These are phyloP conservation scores for Trebouxiophyceae sp. DNA, from an alignment of 163 green algal species.

Conservation along the genomic window DNA sequence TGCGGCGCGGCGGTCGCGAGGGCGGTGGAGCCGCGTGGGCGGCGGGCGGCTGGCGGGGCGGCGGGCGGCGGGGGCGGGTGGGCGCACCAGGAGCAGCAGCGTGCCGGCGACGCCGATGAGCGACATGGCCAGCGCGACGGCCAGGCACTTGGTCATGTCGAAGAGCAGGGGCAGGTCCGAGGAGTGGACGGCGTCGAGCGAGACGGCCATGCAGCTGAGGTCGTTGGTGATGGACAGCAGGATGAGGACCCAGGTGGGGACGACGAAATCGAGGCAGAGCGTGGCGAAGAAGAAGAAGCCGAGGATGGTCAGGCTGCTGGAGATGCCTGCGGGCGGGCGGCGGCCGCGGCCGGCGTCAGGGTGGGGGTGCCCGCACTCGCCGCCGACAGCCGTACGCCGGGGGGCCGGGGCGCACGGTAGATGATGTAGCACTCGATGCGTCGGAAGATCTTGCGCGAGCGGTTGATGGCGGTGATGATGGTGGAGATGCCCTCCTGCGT, in stretches of 20 bases:
- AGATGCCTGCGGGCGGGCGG: too few relatives aligned
- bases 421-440: slow-evolving; percentile 53
- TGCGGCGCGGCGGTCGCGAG: background rate
- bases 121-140: slow-evolving; percentile 16
- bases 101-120: slow-evolving; percentile 6
- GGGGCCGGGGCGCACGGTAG: too few relatives aligned
- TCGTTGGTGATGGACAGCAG: slow-evolving; percentile 43
- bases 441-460: slow-evolving; percentile 51
- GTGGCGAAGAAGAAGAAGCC: slow-evolving; percentile 38
- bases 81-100: slow-evolving; percentile 23
- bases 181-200: slow-evolving; percentile 31
- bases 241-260: slow-evolving; percentile 36
- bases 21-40: background rate
- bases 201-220: slow-evolving; percentile 36
- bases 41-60: slow-evolving; percentile 22
- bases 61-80: slow-evolving; percentile 4
- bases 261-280: slow-evolving; percentile 28
- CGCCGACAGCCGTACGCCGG: too few relatives aligned
- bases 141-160: slow-evolving; percentile 35
- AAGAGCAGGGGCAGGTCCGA: slow-evolving; percentile 22
- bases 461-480: slow-evolving; percentile 55
- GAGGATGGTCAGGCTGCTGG: slow-evolving; percentile 27
- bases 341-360: too few relatives aligned
- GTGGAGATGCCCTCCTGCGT: slow-evolving; percentile 37
- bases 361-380: too few relatives aligned